Evolutionary conservation across 106 monocot species (phyloP), one percentile per base, ranked within the genome.

Genomic region (Dendrobium huoshanense): DNA sequence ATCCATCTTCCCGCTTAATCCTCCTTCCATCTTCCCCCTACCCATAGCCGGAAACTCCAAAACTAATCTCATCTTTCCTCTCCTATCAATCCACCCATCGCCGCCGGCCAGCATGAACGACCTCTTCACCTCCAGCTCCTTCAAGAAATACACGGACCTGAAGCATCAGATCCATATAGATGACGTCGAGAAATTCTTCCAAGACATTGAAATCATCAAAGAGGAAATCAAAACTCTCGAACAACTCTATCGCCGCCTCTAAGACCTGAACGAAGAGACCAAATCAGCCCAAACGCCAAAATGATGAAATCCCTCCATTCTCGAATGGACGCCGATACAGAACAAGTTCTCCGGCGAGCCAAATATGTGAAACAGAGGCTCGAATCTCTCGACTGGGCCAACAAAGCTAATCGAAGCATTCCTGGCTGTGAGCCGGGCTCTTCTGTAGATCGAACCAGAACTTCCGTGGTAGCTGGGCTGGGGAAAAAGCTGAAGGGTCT

Each of bases 401-500:
- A 92, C 75, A 89, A 85, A 1, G 84, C 83, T 11, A 58, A 82
- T 70, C 85, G 92, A 7, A 78, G 78, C 44, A 65, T 86, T 29
- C 91, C 88, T 4, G 91, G 88, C 4, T 91, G 88, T 75, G 91
- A 88, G 18, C 89, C 85, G 0, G 92, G 92, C 7, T 72, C 87
- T 15, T 87, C 92, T 1, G 78, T 89, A 2, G 87, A 92, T 76
- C 83, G 89, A 7, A 89, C 92, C 0, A 20, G 92, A n/a, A 89
- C 87, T 9, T 87, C 89, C 22, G 89, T 92, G 4, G 89, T 92
- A 13, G 79, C 45, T 15, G 92, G 86, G 1, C 78, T 92, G 10
- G 89, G 89, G 0, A 87, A 79, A 79, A 88, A 86, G 81, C 85
- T 88, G 24, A 83, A 86, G 67, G 83, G 83, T 51, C 19, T 86